Evolutionary conservation across 176 grass and related monocot species (phyloP).

Genomic region (Raddia distichophylla): DNA sequence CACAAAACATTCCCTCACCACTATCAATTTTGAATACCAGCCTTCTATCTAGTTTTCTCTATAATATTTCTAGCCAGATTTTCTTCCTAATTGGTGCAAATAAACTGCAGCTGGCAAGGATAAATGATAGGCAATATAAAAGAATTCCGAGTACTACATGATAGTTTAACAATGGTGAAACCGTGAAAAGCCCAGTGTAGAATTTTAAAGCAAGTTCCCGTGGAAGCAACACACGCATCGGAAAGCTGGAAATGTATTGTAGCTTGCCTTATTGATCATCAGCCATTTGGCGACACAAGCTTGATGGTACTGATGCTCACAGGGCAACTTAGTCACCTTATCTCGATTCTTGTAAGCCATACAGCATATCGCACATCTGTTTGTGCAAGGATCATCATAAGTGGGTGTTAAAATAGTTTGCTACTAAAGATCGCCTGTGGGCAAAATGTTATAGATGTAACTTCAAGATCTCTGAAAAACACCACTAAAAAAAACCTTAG

Average conservation of each 20-base stretch:
- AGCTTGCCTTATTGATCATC: slow-evolving; percentile 84
- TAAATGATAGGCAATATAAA: background rate
- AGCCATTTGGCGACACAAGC: slow-evolving; percentile 81
- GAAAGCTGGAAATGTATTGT: slow-evolving; percentile 17
- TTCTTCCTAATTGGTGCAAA: background rate
- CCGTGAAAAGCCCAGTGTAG: background rate
- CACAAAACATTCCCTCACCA: background rate
- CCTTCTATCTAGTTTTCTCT: background rate
- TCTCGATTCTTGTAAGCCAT: slow-evolving; percentile 82
- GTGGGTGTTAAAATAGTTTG: slow-evolving; percentile 9
- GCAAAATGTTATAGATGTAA: slow-evolving; percentile 23
- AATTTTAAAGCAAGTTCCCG: background rate
- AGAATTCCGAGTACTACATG: background rate
- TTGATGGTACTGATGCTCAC: slow-evolving; percentile 79
- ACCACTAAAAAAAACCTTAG: background rate
- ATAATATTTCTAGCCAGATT: background rate
- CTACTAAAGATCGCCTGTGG: background rate
- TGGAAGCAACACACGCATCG: background rate
- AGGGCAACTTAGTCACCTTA: slow-evolving; percentile 75
- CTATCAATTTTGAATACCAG: background rate
- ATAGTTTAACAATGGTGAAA: background rate
- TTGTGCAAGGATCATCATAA: slow-evolving; percentile 36
- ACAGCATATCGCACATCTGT: slow-evolving; percentile 93
- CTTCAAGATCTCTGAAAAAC: background rate
- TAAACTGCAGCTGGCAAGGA: background rate